phyloP scores from a whole-genome alignment of 2,329 filamentous ascomycete species.

The Diatrype stigma region DNA sequence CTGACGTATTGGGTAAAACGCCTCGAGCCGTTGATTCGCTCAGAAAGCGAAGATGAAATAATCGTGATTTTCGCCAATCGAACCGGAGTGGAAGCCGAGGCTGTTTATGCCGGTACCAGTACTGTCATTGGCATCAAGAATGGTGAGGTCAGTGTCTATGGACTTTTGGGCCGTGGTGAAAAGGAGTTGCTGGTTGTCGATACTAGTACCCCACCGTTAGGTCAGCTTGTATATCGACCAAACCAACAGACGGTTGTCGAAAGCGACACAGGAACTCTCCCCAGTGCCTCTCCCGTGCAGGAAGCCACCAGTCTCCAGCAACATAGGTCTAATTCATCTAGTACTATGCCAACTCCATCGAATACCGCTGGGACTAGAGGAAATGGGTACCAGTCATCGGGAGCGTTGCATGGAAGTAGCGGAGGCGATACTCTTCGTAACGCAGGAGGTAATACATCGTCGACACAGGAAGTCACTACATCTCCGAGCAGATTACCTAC shows the following conservation, averaged over 20 bases:
- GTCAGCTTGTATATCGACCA: constrained; percentile 38
- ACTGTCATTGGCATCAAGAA: constrained; percentile 62
- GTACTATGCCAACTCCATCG: not conserved
- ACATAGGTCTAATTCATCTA: not conserved
- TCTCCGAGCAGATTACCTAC: not conserved
- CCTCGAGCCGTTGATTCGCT: constrained; percentile 59
- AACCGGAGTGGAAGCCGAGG: constrained; percentile 61
- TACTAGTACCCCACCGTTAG: constrained; percentile 42
- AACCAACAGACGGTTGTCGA: not conserved
- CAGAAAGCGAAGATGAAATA: constrained; percentile 51
- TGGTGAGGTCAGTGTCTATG: constrained; percentile 65
- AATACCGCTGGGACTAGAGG: not conserved
- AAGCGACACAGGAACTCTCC: not conserved
- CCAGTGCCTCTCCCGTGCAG: not conserved
- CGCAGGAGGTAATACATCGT: not conserved
- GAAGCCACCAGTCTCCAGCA: not conserved
- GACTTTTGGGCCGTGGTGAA: constrained; percentile 65
- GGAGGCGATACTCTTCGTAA: not conserved
- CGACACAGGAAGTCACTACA: not conserved
- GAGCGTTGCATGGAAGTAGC: not conserved
- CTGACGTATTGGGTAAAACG: constrained; percentile 72
- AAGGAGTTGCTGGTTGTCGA: constrained; percentile 67
- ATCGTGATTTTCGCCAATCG: constrained; percentile 70
- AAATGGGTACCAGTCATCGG: not conserved
- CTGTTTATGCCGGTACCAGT: constrained; percentile 70